These are phyloP conservation scores for Alopecurus myosuroides DNA, from an alignment of 176 grass and related monocot genomes.

Conservation along the genomic window DNA sequence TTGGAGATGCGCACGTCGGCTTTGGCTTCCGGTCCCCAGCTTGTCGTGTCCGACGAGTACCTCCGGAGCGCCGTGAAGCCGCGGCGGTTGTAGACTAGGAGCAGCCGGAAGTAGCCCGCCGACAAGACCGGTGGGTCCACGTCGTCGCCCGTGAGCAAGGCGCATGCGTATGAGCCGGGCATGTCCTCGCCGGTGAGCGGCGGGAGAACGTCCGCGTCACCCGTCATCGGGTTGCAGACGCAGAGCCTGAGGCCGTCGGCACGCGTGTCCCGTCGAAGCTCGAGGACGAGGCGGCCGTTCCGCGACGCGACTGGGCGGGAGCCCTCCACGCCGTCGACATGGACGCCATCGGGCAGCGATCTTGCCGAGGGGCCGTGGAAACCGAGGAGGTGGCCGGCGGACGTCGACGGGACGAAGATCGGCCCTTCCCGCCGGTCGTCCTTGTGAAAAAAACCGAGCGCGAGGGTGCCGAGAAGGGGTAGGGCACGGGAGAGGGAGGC, in stretches of 20 bases:
- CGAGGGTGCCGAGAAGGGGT: background rate
- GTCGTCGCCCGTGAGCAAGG: background rate
- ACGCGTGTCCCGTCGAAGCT: background rate
- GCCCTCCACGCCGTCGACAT: background rate
- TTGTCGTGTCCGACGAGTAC: background rate
- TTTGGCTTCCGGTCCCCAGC: background rate
- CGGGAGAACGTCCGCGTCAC: background rate
- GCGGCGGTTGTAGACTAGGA: slow-evolving; percentile 5
- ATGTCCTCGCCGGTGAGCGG: background rate
- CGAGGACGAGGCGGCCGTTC: background rate
- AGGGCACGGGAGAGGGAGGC: background rate
- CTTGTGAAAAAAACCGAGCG: background rate
- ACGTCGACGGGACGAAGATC: background rate
- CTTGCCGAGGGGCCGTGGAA: background rate
- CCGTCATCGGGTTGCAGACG: background rate
- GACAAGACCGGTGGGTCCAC: background rate
- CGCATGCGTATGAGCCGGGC: background rate
- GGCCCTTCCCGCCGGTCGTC: background rate
- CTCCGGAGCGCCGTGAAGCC: background rate
- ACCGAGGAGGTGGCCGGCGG: background rate
- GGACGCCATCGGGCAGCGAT: background rate
- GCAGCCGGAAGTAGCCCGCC: background rate
- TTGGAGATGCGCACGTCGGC: background rate
- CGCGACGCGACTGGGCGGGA: background rate
- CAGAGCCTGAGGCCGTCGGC: background rate